phyloP scores from a whole-genome alignment of 2,329 filamentous ascomycete species.

The Tolypocladium tundrense region DNA sequence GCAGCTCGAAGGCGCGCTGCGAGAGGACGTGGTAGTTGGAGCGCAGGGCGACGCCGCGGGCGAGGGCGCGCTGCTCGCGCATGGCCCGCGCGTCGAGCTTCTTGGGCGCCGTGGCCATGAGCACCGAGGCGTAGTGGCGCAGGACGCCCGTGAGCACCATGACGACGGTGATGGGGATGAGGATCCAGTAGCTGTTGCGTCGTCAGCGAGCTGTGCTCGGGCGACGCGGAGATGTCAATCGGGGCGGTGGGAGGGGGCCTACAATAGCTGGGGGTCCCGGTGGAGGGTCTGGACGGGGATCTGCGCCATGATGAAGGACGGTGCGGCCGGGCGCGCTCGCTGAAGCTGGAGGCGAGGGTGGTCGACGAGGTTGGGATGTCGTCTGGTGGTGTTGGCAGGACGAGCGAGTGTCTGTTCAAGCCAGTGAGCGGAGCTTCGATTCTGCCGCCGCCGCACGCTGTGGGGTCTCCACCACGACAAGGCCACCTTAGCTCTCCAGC shows the following conservation, averaged over 20 bases:
- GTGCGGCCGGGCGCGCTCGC: conserved; percentile 4
- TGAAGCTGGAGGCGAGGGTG: neutral
- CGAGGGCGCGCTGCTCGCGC: conserved; percentile 76
- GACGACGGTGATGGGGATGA: conserved; percentile 92
- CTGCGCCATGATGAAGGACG: conserved; percentile 59
- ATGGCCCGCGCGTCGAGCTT: conserved; percentile 64
- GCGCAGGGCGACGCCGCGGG: conserved; percentile 77
- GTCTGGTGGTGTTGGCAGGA: neutral
- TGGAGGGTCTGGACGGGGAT: conserved; percentile 89
- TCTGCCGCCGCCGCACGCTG: conserved; percentile 7
- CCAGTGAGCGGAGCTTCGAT: conserved; percentile 8
- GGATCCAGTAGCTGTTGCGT: conserved; percentile 82
- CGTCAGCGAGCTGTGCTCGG: neutral
- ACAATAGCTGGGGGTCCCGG: conserved; percentile 97
- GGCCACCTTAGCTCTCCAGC: conserved; percentile 1
- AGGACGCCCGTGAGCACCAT: conserved; percentile 96
- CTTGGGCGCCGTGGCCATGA: conserved; percentile 80
- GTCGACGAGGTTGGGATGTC: neutral
- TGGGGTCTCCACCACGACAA: neutral
- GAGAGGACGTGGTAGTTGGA: conserved; percentile 74
- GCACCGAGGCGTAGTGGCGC: conserved; percentile 89
- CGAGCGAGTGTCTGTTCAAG: neutral
- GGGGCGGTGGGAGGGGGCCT: conserved; percentile 25
- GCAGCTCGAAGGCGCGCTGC: conserved; percentile 62
- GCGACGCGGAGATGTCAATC: neutral